Percentiles rank a stretch among this genome's conserved stretches.
Conservation (phyloP, 1,284 basidiomycete genomes). For the Fomitopsis pinicola region DNA sequence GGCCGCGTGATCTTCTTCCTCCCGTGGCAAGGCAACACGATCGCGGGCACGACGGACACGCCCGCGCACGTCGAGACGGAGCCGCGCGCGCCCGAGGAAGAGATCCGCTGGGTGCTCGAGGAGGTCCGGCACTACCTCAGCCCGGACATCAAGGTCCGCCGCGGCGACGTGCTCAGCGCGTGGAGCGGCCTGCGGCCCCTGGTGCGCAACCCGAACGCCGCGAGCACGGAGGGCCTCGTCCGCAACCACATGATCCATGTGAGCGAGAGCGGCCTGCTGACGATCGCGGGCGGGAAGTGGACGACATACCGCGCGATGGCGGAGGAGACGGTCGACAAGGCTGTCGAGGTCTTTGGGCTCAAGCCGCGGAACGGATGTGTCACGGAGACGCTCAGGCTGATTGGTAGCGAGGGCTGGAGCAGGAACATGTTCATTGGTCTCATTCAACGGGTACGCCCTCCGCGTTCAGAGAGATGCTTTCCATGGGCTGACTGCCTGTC, state of each 20-base stretch:
- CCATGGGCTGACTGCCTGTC: neutral
- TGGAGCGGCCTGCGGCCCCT: constrained; percentile 93
- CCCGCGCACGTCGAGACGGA: constrained; percentile 76
- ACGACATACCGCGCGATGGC: constrained; percentile 98
- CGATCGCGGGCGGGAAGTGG: constrained; percentile 98
- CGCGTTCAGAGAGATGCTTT: neutral
- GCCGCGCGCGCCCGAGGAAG: constrained; percentile 86
- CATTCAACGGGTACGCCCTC: constrained; percentile 71
- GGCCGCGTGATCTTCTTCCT: constrained; percentile 99
- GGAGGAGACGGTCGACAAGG: constrained; percentile 90
- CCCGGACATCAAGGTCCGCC: constrained; percentile 89
- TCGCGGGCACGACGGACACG: constrained; percentile 95
- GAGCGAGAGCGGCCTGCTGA: constrained; percentile 78
- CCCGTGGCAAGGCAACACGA: constrained; percentile 97
- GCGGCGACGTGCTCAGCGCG: constrained; percentile 95
- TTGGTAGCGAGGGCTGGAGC: constrained; percentile 95
- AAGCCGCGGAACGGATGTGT: constrained; percentile 65
- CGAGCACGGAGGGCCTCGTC: constrained; percentile 85
- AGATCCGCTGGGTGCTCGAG: constrained; percentile 95
- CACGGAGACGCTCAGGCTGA: constrained; percentile 78
- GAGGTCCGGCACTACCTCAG: constrained; percentile 88
- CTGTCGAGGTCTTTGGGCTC: constrained; percentile 76
- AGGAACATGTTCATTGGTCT: constrained; percentile 97
- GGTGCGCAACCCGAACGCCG: constrained; percentile 78
- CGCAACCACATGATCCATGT: constrained; percentile 95